Conservation (phyloP, 2,329 filamentous ascomycete genomes). For the Chrysosporium queenslandicum region DNA sequence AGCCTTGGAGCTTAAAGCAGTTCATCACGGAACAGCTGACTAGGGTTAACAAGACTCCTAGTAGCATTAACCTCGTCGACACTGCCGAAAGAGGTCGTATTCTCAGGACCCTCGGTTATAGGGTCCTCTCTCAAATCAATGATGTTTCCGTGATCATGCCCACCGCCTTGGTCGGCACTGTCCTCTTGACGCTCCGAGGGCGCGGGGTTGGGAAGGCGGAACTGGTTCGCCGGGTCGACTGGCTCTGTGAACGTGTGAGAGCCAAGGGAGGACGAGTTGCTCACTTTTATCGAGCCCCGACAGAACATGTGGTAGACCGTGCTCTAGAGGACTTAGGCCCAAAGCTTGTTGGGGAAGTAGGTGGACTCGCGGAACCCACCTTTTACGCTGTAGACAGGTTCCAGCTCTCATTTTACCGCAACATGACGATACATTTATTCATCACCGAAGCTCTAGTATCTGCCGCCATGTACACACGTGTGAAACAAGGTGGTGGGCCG, state of each 20-base stretch:
- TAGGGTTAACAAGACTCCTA: conserved; percentile 40
- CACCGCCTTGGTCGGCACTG: conserved; percentile 87
- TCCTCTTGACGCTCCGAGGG: conserved; percentile 80
- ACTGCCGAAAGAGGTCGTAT: conserved; percentile 57
- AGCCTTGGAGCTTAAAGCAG: conserved; percentile 80
- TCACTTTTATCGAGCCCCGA: conserved; percentile 74
- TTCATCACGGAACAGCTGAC: conserved; percentile 71
- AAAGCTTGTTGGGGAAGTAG: conserved; percentile 70
- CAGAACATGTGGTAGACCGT: conserved; percentile 73
- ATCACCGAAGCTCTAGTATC: conserved; percentile 87
- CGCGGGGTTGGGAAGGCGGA: conserved; percentile 84
- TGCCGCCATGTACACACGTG: conserved; percentile 76
- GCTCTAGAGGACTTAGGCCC: conserved; percentile 86
- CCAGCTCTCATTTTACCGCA: conserved; percentile 94
- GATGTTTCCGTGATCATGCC: conserved; percentile 96
- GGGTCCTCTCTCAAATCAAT: conserved; percentile 89
- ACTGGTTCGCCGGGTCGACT: conserved; percentile 75
- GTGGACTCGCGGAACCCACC: conserved; percentile 76
- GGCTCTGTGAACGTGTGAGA: conserved; percentile 71
- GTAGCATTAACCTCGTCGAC: conserved; percentile 34
- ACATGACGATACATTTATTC: conserved; percentile 98
- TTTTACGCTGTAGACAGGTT: conserved; percentile 94
- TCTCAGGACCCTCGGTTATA: conserved; percentile 78
- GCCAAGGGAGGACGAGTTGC: conserved; percentile 86
- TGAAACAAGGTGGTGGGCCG: conserved; percentile 84